A percentile compares a stretch with the other conserved stretches of the same genome.
Evolutionary conservation across 176 grass and related monocot species (phyloP).

Genomic region (Triticum timopheevii): DNA sequence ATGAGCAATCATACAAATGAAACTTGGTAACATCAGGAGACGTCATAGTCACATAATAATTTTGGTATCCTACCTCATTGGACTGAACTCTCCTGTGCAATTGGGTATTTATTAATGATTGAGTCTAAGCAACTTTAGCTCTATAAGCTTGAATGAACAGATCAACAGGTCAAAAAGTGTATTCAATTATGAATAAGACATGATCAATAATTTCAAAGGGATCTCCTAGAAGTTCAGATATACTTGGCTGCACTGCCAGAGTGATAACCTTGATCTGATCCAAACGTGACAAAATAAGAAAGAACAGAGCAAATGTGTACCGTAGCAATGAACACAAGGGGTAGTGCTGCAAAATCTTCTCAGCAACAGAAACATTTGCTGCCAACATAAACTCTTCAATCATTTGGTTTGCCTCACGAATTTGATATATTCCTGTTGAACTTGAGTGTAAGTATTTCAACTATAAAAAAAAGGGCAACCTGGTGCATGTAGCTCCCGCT

Average conservation of each 20-base stretch:
- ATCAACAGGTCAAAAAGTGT: background rate
- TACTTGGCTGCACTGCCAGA: background rate
- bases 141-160: background rate
- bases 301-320: conserved; percentile 37
- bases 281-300: conserved; percentile 18
- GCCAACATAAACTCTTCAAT: conserved; percentile 99
- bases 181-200: background rate
- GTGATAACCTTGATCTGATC: conserved; percentile 18
- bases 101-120: background rate
- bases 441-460: conserved; percentile 30
- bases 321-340: conserved; percentile 81
- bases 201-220: background rate
- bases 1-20: background rate
- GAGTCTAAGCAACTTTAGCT: background rate
- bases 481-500: too few relatives aligned
- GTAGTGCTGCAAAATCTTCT: conserved; percentile 96
- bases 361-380: conserved; percentile 91
- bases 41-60: background rate
- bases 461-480: too few relatives aligned
- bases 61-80: background rate
- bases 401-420: conserved; percentile 99
- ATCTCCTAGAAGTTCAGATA: conserved; percentile 1
- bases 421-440: conserved; percentile 96
- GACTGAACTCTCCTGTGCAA: background rate
- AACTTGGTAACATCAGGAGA: conserved; percentile 17